phyloP scores from a whole-genome alignment of 306 rosid genomes.

The Cyclanthera cordifolia region DNA sequence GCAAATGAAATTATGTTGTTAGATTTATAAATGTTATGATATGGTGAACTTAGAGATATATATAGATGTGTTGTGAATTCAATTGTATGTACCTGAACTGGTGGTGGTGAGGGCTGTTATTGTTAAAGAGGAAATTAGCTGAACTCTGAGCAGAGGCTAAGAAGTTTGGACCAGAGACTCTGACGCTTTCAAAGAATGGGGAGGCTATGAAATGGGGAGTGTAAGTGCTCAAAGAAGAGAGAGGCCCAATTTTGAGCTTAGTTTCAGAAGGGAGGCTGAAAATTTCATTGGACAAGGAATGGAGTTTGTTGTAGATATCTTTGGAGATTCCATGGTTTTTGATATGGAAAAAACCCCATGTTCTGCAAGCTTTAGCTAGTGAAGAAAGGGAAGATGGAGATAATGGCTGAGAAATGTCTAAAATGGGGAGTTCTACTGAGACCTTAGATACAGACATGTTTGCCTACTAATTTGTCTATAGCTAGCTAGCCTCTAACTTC shows the following conservation, averaged over 20 bases:
- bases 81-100: conserved; percentile 49
- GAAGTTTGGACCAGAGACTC: conserved; percentile 70
- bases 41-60: background rate
- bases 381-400: conserved; percentile 42
- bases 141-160: conserved; percentile 65
- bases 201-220: conserved; percentile 95
- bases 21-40: background rate
- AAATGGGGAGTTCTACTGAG: conserved; percentile 54
- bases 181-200: conserved; percentile 88
- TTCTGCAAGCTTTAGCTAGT: conserved; percentile 60
- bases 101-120: conserved; percentile 28
- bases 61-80: background rate
- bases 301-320: conserved; percentile 49
- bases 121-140: conserved; percentile 40
- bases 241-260: conserved; percentile 82
- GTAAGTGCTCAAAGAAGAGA: conserved; percentile 58
- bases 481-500: background rate
- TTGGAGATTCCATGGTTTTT: conserved; percentile 83
- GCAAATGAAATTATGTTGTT: conserved; percentile 7
- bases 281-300: conserved; percentile 34
- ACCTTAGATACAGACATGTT: conserved; percentile 39
- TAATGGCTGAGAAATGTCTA: conserved; percentile 70
- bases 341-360: conserved; percentile 89
- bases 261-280: conserved; percentile 68
- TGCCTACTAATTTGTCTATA: conserved; percentile 15